These are phyloP conservation scores for Wickerhamomyces subpelliculosus DNA, from an alignment of 805 yeast genomes.

Conservation along the genomic window DNA sequence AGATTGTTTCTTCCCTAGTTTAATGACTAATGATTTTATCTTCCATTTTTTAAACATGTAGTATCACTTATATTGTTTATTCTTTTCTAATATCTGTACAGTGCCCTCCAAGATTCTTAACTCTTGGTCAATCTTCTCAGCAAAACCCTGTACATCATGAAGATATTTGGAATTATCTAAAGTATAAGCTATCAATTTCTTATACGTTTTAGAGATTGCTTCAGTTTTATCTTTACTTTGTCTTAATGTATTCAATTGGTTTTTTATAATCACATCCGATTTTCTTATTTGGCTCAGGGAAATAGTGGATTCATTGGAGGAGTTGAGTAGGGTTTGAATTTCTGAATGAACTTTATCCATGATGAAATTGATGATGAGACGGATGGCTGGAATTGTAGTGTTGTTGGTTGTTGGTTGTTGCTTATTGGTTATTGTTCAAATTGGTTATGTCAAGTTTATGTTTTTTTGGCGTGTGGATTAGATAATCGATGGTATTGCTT, in stretches of 20 bases:
- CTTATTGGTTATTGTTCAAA: no score
- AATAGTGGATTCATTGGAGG: conserved; percentile 1
- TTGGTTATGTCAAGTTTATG: no score
- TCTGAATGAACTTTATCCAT: conserved; percentile 1
- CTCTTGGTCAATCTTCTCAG: conserved; percentile 68
- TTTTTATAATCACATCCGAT: conserved; percentile 13
- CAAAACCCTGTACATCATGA: conserved; percentile 42
- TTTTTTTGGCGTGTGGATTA: no score
- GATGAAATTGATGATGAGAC: background rate
- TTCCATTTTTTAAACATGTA: no score
- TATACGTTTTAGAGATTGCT: conserved; percentile 4
- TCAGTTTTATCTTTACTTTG: conserved; percentile 6
- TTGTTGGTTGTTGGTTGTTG: background rate
- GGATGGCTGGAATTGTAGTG: background rate
- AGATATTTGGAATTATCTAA: background rate
- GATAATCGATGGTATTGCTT: no score
- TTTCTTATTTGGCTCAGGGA: conserved; percentile 13
- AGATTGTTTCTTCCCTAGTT: background rate
- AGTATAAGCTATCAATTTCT: conserved; percentile 3
- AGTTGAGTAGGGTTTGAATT: background rate
- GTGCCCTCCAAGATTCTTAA: conserved; percentile 65
- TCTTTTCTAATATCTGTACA: conserved; percentile 28
- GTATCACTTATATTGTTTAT: conserved; percentile 6
- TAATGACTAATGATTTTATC: conserved; percentile 7
- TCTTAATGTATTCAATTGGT: conserved; percentile 12